A percentile compares a stretch with the other conserved stretches of the same genome.
These are phyloP conservation scores for Schwanniomyces vanrijiae DNA, from an alignment of 805 yeast genomes.

Conservation along the genomic window DNA sequence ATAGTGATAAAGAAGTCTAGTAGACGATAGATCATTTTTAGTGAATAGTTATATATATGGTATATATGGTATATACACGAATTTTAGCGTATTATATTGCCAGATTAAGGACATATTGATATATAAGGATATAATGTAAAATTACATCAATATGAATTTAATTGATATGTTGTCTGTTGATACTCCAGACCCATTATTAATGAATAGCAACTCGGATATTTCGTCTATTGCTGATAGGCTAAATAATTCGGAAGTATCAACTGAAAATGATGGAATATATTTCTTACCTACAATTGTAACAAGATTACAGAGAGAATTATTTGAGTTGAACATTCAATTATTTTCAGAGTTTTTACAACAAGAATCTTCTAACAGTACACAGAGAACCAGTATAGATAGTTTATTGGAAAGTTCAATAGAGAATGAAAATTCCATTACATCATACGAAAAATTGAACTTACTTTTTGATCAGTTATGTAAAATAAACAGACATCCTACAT, in stretches of 20 bases:
- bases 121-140: neutral
- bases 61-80: constrained; percentile 1
- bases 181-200: constrained; percentile 18
- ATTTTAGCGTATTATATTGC: neutral
- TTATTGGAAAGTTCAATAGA: constrained; percentile 23
- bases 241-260: constrained; percentile 11
- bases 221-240: neutral
- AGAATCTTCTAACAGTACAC: constrained; percentile 20
- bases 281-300: constrained; percentile 36
- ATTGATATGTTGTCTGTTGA: constrained; percentile 40
- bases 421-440: constrained; percentile 3
- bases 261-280: constrained; percentile 20
- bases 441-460: constrained; percentile 38
- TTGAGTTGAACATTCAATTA: constrained; percentile 31
- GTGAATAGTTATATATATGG: neutral
- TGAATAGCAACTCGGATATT: neutral
- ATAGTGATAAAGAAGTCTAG: constrained; percentile 38
- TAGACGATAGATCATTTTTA: constrained; percentile 9
- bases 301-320: constrained; percentile 32
- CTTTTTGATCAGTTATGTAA: constrained; percentile 47
- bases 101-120: too few species aligned
- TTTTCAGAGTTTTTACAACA: constrained; percentile 24
- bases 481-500: constrained; percentile 65
- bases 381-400: constrained; percentile 37
- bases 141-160: constrained; percentile 30